A percentile compares a stretch with the other conserved stretches of the same genome.
Conservation (phyloP, 257 asterid species). For the Orobanche coerulescens region DNA sequence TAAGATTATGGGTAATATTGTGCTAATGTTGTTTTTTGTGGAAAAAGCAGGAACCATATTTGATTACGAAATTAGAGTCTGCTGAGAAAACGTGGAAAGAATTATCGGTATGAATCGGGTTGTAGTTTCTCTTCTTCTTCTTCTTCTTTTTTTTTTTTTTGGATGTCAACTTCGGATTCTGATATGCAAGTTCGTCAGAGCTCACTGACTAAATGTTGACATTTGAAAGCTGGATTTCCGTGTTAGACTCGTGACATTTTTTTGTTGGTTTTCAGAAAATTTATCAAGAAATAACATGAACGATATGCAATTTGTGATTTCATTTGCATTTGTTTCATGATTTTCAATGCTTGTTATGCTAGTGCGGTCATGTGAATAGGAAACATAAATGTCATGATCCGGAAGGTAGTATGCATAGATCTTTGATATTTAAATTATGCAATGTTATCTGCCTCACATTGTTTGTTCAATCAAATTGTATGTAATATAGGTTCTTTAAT, state of each 20-base stretch:
- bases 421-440: neutral
- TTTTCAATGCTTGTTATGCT: neutral
- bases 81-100: constrained; percentile 96
- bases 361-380: neutral
- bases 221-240: no score
- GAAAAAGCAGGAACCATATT: constrained; percentile 72
- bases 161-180: neutral
- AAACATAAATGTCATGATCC: neutral
- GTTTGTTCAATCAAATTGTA: neutral
- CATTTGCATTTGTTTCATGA: neutral
- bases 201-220: neutral
- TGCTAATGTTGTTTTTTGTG: constrained; percentile 17
- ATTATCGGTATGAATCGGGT: constrained; percentile 59
- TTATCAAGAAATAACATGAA: neutral
- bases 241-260: neutral
- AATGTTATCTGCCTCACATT: neutral
- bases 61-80: constrained; percentile 81
- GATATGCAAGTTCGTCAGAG: neutral
- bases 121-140: neutral
- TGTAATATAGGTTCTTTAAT: neutral
- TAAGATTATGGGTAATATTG: neutral
- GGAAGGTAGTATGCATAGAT: neutral
- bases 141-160: no score
- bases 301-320: neutral
- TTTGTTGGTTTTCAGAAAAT: neutral